These are phyloP conservation scores for Aureobasidium sp. DNA, from an alignment of 2,329 filamentous ascomycete genomes.

Conservation along the genomic window DNA sequence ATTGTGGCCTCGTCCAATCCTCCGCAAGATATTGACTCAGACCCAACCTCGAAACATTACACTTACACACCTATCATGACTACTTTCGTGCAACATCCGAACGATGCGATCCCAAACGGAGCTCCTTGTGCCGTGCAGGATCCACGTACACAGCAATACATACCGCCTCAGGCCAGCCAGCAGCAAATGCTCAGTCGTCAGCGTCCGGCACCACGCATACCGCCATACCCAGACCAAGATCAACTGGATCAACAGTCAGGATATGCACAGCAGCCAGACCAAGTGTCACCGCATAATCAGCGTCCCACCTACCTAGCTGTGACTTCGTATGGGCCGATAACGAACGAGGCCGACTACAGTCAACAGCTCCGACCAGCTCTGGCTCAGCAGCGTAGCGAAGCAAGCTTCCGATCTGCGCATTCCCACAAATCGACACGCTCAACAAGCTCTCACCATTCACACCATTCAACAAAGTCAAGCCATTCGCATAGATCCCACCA, in stretches of 20 bases:
- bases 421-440: constrained; percentile 5
- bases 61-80: constrained; percentile 1
- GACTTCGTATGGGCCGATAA: neutral
- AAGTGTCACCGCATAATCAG: neutral
- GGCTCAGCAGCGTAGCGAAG: neutral
- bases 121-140: neutral
- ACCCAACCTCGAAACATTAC: neutral
- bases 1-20: neutral
- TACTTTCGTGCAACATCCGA: neutral
- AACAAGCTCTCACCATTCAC: neutral
- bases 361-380: neutral
- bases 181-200: neutral
- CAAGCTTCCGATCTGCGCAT: neutral
- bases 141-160: neutral
- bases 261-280: neutral
- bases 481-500: neutral
- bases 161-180: neutral
- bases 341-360: neutral
- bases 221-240: neutral
- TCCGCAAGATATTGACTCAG: neutral
- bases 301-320: neutral
- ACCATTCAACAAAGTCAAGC: neutral
- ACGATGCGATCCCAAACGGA: neutral
- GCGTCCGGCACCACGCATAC: neutral
- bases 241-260: neutral